Conservation (phyloP, 805 yeast genomes). For the Maudiozyma serrabonitensis region DNA sequence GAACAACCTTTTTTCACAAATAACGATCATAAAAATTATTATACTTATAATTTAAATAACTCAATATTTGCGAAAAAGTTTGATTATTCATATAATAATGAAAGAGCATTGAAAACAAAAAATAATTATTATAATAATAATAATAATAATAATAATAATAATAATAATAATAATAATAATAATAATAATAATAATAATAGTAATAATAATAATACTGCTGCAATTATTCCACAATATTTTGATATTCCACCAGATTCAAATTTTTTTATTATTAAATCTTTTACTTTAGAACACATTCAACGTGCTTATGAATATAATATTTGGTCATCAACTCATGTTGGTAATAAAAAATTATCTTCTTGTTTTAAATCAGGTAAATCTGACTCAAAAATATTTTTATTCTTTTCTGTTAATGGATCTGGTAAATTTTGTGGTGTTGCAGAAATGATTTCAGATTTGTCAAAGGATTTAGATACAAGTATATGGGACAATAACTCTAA, state of each 20-base stretch:
- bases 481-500: conserved; percentile 38
- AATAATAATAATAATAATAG: too few relatives aligned
- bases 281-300: conserved; percentile 37
- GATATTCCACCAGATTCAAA: conserved; percentile 13
- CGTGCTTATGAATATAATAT: conserved; percentile 40
- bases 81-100: too few relatives aligned
- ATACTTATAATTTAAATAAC: too few relatives aligned
- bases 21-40: too few relatives aligned
- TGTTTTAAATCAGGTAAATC: conserved; percentile 27
- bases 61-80: too few relatives aligned
- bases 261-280: conserved; percentile 49
- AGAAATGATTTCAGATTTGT: conserved; percentile 36
- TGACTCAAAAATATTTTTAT: conserved; percentile 34
- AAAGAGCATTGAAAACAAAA: too few relatives aligned
- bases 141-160: too few relatives aligned
- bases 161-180: too few relatives aligned
- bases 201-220: too few relatives aligned
- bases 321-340: conserved; percentile 54
- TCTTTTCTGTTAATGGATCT: conserved; percentile 50
- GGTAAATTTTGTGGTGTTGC: conserved; percentile 53
- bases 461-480: conserved; percentile 27
- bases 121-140: too few relatives aligned
- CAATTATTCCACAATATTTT: not conserved
- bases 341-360: conserved; percentile 41
- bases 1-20: too few relatives aligned